Evolutionary conservation across 495 filamentous ascomycete species (phyloP), one percentile per base, ranked within the genome.

Genomic region (Annulohypoxylon bovei): DNA sequence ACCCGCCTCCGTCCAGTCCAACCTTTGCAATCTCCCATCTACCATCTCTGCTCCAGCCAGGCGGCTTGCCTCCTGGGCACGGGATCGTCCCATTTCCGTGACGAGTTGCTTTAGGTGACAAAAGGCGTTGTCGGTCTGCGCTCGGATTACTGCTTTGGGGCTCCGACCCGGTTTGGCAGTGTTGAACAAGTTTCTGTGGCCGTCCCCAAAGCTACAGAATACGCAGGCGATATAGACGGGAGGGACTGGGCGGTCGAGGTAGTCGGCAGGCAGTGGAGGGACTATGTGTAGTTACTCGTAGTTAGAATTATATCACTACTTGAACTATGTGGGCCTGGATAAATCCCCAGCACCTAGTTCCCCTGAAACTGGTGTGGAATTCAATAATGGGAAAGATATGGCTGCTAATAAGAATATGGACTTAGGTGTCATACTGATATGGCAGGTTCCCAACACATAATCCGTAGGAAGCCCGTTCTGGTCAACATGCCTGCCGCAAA

Each of bases 141-240:
- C 3, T 1, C 11, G 35, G 35, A 57, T 7, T 1, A 25, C 14
- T 1, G 9, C 18, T 4, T 57, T 42, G 39, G 35, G 6, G 14
- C 39, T 37, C 12, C 20, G 20, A 11, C 54, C 54, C 20, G 18
- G 33, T 11, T 42, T 57, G n/a, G 18, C 8, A 6, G 12, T 7
- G 35, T 3, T 4, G 54, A 57, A 33, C 54, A 20, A 42, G 35
- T 57, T 42, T 2, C 35, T 35, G 30, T 40, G 42, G 12, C 58
- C 44, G 20, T 61, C 40, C 6, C 40, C 44, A 16, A 37, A 42
- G 54, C 54, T 40, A 2, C 11, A 27, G 30, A 61, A 49, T 18
- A 61, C 14, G 28, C 42, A 61, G 11, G 58, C 58, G 28, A 61
- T 39, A 28, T 35, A 61, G 8, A 39, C 20, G 18, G 11, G 18